Conservation (phyloP, 2,329 filamentous ascomycete genomes). For the Clonostachys solani region DNA sequence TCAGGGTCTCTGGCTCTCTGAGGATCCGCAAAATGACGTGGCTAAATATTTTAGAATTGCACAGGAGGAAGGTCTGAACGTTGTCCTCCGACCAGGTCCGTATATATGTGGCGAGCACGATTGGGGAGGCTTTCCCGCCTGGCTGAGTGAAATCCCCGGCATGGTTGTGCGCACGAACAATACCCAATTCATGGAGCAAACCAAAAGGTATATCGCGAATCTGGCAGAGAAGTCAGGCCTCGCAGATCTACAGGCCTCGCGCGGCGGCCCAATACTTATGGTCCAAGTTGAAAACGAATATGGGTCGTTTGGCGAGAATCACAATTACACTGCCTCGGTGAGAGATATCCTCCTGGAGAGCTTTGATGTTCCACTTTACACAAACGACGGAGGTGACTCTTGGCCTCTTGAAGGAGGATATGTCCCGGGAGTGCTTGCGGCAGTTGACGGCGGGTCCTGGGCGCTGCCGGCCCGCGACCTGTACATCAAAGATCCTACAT, state of each 20-base stretch:
- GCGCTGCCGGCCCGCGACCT: constrained; percentile 22
- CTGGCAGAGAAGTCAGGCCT: constrained; percentile 8
- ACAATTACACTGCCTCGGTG: constrained; percentile 17
- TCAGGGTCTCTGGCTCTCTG: constrained; percentile 29
- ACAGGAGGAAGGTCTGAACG: constrained; percentile 33
- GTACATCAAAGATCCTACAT: constrained; percentile 34
- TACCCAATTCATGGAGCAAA: too few relatives aligned
- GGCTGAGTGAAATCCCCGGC: constrained; percentile 32
- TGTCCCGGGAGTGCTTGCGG: too few relatives aligned
- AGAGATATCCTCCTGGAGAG: too few relatives aligned
- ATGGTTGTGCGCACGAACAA: constrained; percentile 12
- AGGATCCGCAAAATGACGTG: constrained; percentile 27
- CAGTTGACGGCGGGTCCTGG: too few relatives aligned
- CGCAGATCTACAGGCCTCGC: constrained; percentile 25
- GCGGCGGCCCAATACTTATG: constrained; percentile 43
- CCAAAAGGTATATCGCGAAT: too few relatives aligned
- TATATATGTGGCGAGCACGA: constrained; percentile 45
- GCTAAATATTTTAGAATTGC: constrained; percentile 21
- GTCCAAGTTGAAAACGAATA: constrained; percentile 48
- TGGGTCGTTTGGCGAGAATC: constrained; percentile 39
- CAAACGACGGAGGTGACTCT: too few relatives aligned
- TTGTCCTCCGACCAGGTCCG: constrained; percentile 39
- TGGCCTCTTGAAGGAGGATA: too few relatives aligned
- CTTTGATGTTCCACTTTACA: too few relatives aligned
- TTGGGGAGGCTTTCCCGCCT: constrained; percentile 43